phyloP scores from a whole-genome alignment of 2,329 filamentous ascomycete species.

The Clonostachys byssicola region DNA sequence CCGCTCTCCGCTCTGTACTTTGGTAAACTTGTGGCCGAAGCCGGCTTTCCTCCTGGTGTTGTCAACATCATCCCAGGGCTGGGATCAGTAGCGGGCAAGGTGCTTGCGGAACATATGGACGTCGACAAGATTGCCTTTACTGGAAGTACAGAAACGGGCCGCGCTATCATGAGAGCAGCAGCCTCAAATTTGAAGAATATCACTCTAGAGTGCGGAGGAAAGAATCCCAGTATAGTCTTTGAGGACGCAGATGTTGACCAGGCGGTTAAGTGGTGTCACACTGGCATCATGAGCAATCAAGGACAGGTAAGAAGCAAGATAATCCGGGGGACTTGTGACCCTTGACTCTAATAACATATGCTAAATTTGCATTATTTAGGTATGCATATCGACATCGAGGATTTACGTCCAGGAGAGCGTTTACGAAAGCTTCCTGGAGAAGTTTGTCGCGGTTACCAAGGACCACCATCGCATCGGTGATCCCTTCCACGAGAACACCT shows the following conservation, averaged over 20 bases:
- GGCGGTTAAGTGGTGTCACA: conserved; percentile 45
- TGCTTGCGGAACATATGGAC: conserved; percentile 56
- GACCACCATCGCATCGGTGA: too few species aligned
- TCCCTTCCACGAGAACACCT: conserved; percentile 16
- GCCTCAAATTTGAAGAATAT: conserved; percentile 54
- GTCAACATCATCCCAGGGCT: conserved; percentile 66
- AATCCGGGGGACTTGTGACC: background rate
- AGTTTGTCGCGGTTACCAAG: conserved; percentile 43
- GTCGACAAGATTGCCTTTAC: conserved; percentile 71
- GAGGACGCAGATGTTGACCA: conserved; percentile 56
- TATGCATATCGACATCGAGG: conserved; percentile 36
- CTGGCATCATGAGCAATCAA: conserved; percentile 45
- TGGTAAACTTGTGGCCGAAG: conserved; percentile 59
- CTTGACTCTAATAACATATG: background rate
- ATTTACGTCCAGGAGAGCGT: conserved; percentile 53
- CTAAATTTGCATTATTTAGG: background rate
- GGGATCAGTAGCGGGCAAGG: conserved; percentile 58
- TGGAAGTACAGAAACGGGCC: conserved; percentile 61
- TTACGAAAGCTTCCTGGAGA: conserved; percentile 55
- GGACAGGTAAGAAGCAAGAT: conserved; percentile 37
- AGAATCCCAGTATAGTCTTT: conserved; percentile 53
- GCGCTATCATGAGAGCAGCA: conserved; percentile 65
- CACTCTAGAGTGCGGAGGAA: conserved; percentile 54
- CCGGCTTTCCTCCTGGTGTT: conserved; percentile 71
- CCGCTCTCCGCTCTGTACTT: conserved; percentile 56